Evolutionary conservation across 495 filamentous ascomycete species (phyloP), one percentile per base, ranked within the genome.

Genomic region (Neurospora africana): DNA sequence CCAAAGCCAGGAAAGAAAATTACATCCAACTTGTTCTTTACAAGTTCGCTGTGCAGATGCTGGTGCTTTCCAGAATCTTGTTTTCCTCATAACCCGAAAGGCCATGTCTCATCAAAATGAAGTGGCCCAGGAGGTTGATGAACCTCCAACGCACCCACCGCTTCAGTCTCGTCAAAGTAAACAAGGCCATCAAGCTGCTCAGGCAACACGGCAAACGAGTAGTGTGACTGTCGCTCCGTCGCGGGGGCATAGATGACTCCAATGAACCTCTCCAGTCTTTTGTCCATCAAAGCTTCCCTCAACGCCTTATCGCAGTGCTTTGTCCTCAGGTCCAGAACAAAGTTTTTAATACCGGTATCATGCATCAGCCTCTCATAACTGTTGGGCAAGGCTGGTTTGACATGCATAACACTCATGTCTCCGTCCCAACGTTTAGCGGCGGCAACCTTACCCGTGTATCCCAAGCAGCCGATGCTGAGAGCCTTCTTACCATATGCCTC

Each of bases 221-320:
- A 89, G 75, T 89, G 87, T 33, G 85, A 87, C 68, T 83, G 70
- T 11, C 81, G 77, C 76, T 89, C 87, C 0, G 87, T 87, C 17
- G 84, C 81, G 8, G 87, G 87, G 5, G 83, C 78, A 75, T 89
- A 89, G n/a, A 89, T 87, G 13, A 89, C 87, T 1, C 87, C 87
- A 40, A 89, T 89, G 70, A 88, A 89, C 8, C 87, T 75, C 79
- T 89, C 80, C 8, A 87, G 76, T 21, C 84, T 75, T 36, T 76
- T 78, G 68, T 78, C 74, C 73, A 78, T 80, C 67, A 89, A 73
- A 11, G 80, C 84, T 72, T 80, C 68, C 23, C 81, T 72, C 68
- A 89, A 78, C 61, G 76, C 71, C 19, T 78, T 72, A 69, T 83
- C 75, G 68, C 82, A 80, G 8, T 70, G 69, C 9, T 73, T 82